Base-by-base conservation (phyloP, 495 filamentous ascomycete species). In the Neurospora sp. region DNA sequence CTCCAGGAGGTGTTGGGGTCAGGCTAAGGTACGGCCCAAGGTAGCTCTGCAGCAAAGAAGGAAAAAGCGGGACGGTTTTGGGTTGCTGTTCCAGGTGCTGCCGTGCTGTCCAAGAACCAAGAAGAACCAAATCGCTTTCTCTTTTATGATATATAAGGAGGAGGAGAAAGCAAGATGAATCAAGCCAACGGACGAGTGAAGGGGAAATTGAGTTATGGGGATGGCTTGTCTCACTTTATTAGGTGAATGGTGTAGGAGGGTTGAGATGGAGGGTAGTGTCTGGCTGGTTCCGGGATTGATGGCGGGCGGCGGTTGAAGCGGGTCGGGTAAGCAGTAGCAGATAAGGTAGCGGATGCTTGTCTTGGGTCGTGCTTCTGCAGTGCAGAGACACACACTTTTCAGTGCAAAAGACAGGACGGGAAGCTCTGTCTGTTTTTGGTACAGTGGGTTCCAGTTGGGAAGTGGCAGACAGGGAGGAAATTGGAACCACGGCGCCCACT, bases 381-480 rank as follows among this genome's bases (percentile, higher is more conserved):
- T 61, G 22, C 27, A 61, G 53, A 59, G 10, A 35, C 53, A 12
- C 20, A 17, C 53, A 61, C 53, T 31, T 31, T 35, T 31, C 22
- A 35, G 53, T 22, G 48, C 22, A 61, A 61, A 53, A 61, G 48
- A 31, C 22, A 12, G 53, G 53, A 35, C 53, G 53, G 48, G 48
- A 31, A 59, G 12, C 22, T 31, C 22, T 61, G 22, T 61, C 22
- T 61, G 42, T 61, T 31, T 16, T 22, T 31, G 22, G 22, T 35
- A 61, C 53, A 61, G 53, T 31, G 14, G 27, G 20, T 31, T 31
- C 27, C 27, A 27, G 27, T 27, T 27, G 74, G 71, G 40, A 72
- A 68, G 71, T 59, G 38, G 27, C 44, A 31, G 72, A 12, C 9
- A 48, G 22, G 44, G 40, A 31, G 70, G 74, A 72, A 74, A 70